phyloP scores from a whole-genome alignment of 371 early-diverging fungal species.

The Blastocladiella emersonii region DNA sequence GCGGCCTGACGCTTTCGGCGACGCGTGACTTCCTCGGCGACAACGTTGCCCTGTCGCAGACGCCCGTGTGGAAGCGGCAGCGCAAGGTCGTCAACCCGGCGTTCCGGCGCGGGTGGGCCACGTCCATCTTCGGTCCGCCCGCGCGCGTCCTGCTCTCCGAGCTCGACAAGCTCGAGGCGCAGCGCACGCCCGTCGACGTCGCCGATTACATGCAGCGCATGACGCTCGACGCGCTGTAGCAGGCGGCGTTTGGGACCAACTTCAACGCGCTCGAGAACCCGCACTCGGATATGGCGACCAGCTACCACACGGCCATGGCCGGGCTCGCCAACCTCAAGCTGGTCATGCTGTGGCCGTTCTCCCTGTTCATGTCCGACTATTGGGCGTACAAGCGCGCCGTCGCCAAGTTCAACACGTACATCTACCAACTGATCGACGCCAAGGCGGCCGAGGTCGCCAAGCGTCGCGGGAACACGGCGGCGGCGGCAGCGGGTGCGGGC shows the following conservation, averaged over 20 bases:
- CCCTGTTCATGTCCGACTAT: neutral
- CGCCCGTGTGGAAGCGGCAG: constrained; percentile 1
- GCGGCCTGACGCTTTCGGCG: neutral
- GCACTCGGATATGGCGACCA: neutral
- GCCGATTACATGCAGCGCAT: neutral
- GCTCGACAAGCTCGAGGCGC: neutral
- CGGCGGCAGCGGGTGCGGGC: neutral
- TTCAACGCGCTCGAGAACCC: neutral
- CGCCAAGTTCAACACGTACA: neutral
- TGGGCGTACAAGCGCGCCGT: neutral
- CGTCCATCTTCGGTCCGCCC: neutral
- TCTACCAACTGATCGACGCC: neutral
- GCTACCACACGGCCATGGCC: neutral
- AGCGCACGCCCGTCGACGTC: neutral
- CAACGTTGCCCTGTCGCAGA: neutral
- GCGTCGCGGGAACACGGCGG: neutral
- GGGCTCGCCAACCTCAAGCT: neutral
- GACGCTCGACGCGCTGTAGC: constrained; percentile 1
- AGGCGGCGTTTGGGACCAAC: neutral
- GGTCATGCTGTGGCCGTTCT: neutral
- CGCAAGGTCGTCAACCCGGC: constrained; percentile 9
- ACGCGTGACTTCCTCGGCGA: neutral
- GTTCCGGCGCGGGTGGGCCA: constrained; percentile 6
- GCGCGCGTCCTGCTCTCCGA: neutral
- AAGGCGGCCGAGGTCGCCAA: neutral